Evolutionary conservation across 1,139 yeast species (phyloP).

Genomic region (Kurtzmaniella quercitrusa): DNA sequence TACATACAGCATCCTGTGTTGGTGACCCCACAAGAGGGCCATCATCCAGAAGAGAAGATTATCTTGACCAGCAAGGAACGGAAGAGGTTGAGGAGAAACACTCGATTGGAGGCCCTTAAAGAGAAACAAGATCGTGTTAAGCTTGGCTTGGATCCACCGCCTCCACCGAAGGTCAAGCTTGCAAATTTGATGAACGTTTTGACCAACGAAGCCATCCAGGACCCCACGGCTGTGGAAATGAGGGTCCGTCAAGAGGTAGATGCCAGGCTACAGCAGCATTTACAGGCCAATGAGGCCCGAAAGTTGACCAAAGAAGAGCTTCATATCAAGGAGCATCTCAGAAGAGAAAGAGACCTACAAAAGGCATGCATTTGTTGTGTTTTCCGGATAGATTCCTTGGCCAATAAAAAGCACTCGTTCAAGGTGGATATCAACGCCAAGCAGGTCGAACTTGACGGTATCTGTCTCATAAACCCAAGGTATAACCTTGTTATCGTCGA

Average conservation of each 20-base stretch:
- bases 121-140: slow-evolving; percentile 75
- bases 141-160: slow-evolving; percentile 82
- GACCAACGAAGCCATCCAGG: slow-evolving; percentile 82
- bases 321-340: slow-evolving; percentile 44
- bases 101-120: slow-evolving; percentile 58
- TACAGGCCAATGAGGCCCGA: slow-evolving; percentile 56
- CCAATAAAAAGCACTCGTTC: slow-evolving; percentile 63
- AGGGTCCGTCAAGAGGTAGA: slow-evolving; percentile 67
- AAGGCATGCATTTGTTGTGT: slow-evolving; percentile 57
- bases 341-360: slow-evolving; percentile 39
- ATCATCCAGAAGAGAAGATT: slow-evolving; percentile 35
- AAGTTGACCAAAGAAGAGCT: slow-evolving; percentile 57
- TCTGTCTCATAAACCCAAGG: slow-evolving; percentile 37
- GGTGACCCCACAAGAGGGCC: slow-evolving; percentile 35
- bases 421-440: slow-evolving; percentile 79
- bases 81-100: slow-evolving; percentile 70
- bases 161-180: slow-evolving; percentile 82
- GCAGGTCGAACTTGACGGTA: slow-evolving; percentile 64
- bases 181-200: slow-evolving; percentile 80
- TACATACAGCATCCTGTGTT: slow-evolving; percentile 84
- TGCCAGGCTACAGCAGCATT: slow-evolving; percentile 58
- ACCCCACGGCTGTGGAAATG: slow-evolving; percentile 84
- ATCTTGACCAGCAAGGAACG: slow-evolving; percentile 73
- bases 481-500: slow-evolving; percentile 65
- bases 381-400: slow-evolving; percentile 50